Evolutionary conservation across 148 eudicot genomes (phyloP).

Genomic region (Agrostemma githago): DNA sequence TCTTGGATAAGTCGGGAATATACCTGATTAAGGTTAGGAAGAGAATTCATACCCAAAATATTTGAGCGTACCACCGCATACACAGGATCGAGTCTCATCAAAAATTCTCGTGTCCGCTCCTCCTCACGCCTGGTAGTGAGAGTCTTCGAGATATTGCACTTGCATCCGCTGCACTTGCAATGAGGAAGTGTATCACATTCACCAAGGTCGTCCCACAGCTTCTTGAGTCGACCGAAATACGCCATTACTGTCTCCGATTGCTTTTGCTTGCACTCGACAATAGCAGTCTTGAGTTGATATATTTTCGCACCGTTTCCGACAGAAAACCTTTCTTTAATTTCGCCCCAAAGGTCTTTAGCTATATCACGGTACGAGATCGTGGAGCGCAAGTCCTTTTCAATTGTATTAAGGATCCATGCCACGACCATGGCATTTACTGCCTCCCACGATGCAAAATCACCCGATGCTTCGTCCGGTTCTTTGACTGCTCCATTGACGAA

Average conservation of each 20-base stretch:
- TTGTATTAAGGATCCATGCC: not conserved
- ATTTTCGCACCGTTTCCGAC: no score
- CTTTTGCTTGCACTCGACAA: not conserved
- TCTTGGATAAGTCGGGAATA: no score
- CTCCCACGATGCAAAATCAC: not conserved
- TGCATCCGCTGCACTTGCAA: not conserved
- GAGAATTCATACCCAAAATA: no score
- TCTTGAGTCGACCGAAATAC: not conserved
- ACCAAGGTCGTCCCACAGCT: not conserved
- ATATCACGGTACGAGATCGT: not conserved
- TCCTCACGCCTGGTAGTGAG: no score
- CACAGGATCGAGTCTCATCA: no score
- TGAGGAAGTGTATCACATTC: not conserved
- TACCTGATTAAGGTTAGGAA: no score
- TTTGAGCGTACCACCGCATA: no score
- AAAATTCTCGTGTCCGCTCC: no score
- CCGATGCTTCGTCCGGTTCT: not conserved
- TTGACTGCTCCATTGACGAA: not conserved
- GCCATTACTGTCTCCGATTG: not conserved
- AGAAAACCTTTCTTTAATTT: no score
- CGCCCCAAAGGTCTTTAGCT: no score
- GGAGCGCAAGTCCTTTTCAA: not conserved
- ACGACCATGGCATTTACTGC: not conserved
- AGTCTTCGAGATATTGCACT: not conserved
- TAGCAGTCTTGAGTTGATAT: no score